These are phyloP conservation scores for Aureobasidium namibiae DNA, from an alignment of 2,329 filamentous ascomycete genomes.

Conservation along the genomic window DNA sequence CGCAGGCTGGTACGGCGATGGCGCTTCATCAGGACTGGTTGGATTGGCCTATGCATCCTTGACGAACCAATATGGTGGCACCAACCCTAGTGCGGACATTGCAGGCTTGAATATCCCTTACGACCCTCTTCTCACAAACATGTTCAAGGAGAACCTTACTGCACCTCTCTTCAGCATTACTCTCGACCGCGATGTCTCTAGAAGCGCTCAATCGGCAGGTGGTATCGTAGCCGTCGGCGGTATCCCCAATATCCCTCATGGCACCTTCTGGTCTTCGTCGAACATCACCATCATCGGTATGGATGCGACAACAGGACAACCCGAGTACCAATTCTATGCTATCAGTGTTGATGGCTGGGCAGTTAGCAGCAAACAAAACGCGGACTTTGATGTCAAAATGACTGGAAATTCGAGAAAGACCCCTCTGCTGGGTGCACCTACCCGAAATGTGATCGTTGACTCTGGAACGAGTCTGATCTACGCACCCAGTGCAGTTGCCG, in stretches of 20 bases:
- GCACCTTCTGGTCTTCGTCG: slow-evolving; percentile 21
- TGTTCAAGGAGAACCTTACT: slow-evolving; percentile 38
- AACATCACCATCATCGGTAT: slow-evolving; percentile 23
- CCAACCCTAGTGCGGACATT: slow-evolving; percentile 19
- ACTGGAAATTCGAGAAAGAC: slow-evolving; percentile 14
- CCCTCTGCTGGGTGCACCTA: slow-evolving; percentile 1
- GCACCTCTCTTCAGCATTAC: slow-evolving; percentile 43
- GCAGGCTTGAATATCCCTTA: slow-evolving; percentile 29
- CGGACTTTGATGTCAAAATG: slow-evolving; percentile 20
- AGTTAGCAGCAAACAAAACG: slow-evolving; percentile 16
- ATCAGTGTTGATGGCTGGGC: slow-evolving; percentile 28
- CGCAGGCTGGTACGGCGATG: slow-evolving; percentile 27
- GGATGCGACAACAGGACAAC: slow-evolving; percentile 17
- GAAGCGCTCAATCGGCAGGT: slow-evolving; percentile 18
- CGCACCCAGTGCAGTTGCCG: slow-evolving; percentile 30
- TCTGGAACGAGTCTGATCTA: slow-evolving; percentile 36
- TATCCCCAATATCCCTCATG: slow-evolving; percentile 36
- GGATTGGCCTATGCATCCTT: slow-evolving; percentile 44
- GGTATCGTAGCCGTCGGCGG: slow-evolving; percentile 44
- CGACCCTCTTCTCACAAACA: slow-evolving; percentile 43
- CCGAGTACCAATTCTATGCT: slow-evolving; percentile 33
- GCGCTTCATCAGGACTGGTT: slow-evolving; percentile 38
- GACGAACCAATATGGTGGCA: slow-evolving; percentile 34
- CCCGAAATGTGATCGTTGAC: slow-evolving; percentile 34
- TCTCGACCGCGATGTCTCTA: slow-evolving; percentile 27